Evolutionary conservation across 331 rosid species (phyloP), one percentile per base, ranked within the genome.

Genomic region (Acacia pycnantha): DNA sequence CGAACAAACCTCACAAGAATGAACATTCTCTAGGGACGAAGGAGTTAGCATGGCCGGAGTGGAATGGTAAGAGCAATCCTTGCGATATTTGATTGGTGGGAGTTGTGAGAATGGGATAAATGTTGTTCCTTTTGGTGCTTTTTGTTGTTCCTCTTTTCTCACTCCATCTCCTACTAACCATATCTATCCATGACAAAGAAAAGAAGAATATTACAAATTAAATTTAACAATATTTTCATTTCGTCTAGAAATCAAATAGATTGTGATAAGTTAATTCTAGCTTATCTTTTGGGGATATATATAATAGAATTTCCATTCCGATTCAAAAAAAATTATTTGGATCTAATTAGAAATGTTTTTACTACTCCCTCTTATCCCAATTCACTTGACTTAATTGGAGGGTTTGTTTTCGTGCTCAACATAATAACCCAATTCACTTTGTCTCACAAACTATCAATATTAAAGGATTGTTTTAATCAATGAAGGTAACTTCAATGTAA

Each of bases 111-210:
- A 92, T 8, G 98, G 98, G 77, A 95, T 87, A 78, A 93, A 93
- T 44, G 84, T 47, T 48, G 98, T 88, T 83, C 98, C 98, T 79
- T 91, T 88, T 0, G 89, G 73, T 54, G 97, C 98, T 4, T 81
- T 92, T 5, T 33, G 0, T 7, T 93, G 97, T 46, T 92, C 97
- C 70, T 92, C 87, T 59, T 86, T 66, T 0, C 14, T 86, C 22
- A 87, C 21, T 70, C 87, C 94, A 54, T 92, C 91, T 84, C 97
- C 99, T 64, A 95, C 96, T 61, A 93, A 61, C 98, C 98, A 95
- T 35, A 73, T 58, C 98, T 90, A 40, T 76, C 53, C 14, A 35
- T 10, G 33, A 8, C 1, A 4, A 1, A 74, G 21, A 19, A 21
- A 19, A 19, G n/a, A n/a, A n/a, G 37, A 12, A 68, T 10, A 2